Percentiles rank a stretch among this genome's conserved stretches.
phyloP scores from a whole-genome alignment of 306 rosid genomes.

The Vigna trinervia region DNA sequence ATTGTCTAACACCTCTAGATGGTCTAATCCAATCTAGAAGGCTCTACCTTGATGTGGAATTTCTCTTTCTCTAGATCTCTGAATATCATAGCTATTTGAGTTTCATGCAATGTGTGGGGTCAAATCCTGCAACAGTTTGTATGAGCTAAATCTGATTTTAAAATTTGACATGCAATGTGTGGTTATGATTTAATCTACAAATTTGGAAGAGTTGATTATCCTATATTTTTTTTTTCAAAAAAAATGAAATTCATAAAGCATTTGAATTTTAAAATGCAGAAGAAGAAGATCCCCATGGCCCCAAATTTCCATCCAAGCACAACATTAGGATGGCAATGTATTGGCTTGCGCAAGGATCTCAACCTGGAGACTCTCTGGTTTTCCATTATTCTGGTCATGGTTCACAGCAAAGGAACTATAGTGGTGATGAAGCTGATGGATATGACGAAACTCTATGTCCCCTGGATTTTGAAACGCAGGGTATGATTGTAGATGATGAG shows the following conservation, averaged over 20 bases:
- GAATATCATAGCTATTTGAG: too few relatives aligned
- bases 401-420: constrained; percentile 85
- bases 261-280: constrained; percentile 65
- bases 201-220: constrained; percentile 12
- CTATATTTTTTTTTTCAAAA: neutral
- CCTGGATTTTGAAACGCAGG: constrained; percentile 96
- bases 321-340: constrained; percentile 96
- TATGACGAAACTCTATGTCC: constrained; percentile 96
- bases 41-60: too few relatives aligned
- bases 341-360: constrained; percentile 98
- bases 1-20: too few relatives aligned
- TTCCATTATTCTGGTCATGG: constrained; percentile 99
- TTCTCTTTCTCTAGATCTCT: too few relatives aligned
- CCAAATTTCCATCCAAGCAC: constrained; percentile 72
- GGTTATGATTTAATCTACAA: constrained; percentile 9
- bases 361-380: constrained; percentile 91
- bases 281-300: constrained; percentile 85
- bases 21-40: too few relatives aligned
- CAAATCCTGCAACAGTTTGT: neutral
- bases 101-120: too few relatives aligned
- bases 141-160: neutral
- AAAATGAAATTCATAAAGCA: neutral
- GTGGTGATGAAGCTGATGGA: constrained; percentile 95
- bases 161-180: neutral
- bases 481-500: constrained; percentile 99